Conservation (phyloP, 2,329 filamentous ascomycete genomes). For the Aspergillus tubingensis region DNA sequence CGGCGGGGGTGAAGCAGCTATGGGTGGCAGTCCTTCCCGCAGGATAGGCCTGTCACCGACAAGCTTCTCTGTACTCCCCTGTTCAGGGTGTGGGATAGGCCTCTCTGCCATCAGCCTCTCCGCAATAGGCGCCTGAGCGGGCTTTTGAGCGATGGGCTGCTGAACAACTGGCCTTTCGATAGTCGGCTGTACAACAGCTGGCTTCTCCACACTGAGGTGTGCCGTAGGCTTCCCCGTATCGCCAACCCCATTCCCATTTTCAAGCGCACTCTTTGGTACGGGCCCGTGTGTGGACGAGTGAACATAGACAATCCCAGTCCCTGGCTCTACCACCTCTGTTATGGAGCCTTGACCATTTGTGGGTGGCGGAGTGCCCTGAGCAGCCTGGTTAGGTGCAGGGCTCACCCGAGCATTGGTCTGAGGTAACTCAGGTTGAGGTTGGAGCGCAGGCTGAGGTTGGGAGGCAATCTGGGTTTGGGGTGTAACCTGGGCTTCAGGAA, state of each 20-base stretch:
- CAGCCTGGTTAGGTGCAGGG: background rate
- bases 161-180: background rate
- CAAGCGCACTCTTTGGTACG: conserved; percentile 25
- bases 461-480: too few relatives aligned
- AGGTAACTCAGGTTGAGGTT: conserved; percentile 6
- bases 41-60: conserved; percentile 9
- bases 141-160: background rate
- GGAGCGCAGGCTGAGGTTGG: background rate
- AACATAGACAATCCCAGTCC: conserved; percentile 27
- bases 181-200: background rate
- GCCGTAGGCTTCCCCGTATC: background rate
- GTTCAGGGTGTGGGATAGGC: background rate
- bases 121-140: background rate
- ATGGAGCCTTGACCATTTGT: background rate
- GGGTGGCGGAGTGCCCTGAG: background rate
- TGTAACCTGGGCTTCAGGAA: too few relatives aligned
- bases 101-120: background rate
- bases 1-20: conserved; percentile 40
- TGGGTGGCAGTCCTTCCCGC: conserved; percentile 50
- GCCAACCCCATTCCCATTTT: conserved; percentile 12
- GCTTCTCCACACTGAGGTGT: background rate
- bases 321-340: conserved; percentile 15
- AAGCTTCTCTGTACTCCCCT: background rate
- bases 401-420: background rate
- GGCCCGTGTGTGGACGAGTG: conserved; percentile 39